Evolutionary conservation across 2,329 filamentous ascomycete genomes (phyloP).

Genomic region (Lachnellula suecica): DNA sequence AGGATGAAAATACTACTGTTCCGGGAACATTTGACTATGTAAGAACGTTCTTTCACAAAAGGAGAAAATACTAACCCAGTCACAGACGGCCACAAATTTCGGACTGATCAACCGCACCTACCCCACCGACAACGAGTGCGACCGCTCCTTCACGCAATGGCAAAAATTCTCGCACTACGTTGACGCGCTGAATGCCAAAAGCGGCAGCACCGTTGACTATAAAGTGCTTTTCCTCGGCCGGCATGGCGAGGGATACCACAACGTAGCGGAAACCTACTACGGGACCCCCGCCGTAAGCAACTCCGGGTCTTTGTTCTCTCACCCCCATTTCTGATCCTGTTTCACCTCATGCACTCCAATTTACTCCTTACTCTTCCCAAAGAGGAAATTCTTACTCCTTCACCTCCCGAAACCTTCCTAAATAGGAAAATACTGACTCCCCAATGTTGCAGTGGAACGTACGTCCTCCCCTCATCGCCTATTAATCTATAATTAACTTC

Average conservation of each 20-base stretch:
- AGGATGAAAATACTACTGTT: slow-evolving; percentile 58
- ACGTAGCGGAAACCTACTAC: slow-evolving; percentile 63
- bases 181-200: slow-evolving; percentile 48
- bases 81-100: slow-evolving; percentile 59
- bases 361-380: no score
- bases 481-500: neutral
- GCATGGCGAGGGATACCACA: slow-evolving; percentile 44
- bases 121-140: slow-evolving; percentile 47
- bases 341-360: no score
- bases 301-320: no score
- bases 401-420: no score
- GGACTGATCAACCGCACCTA: slow-evolving; percentile 65
- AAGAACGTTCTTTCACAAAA: slow-evolving; percentile 22
- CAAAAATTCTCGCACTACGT: slow-evolving; percentile 62
- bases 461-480: slow-evolving; percentile 29
- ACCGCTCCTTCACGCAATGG: slow-evolving; percentile 57
- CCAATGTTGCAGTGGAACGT: no score
- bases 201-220: slow-evolving; percentile 51
- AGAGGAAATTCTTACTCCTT: no score
- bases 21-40: slow-evolving; percentile 64
- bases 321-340: no score
- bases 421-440: no score
- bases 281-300: slow-evolving; percentile 52
- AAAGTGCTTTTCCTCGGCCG: slow-evolving; percentile 60
- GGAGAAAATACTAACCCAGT: neutral